Evolutionary conservation across 805 yeast genomes (phyloP).

Genomic region (Saccharomycopsis fibuligera): DNA sequence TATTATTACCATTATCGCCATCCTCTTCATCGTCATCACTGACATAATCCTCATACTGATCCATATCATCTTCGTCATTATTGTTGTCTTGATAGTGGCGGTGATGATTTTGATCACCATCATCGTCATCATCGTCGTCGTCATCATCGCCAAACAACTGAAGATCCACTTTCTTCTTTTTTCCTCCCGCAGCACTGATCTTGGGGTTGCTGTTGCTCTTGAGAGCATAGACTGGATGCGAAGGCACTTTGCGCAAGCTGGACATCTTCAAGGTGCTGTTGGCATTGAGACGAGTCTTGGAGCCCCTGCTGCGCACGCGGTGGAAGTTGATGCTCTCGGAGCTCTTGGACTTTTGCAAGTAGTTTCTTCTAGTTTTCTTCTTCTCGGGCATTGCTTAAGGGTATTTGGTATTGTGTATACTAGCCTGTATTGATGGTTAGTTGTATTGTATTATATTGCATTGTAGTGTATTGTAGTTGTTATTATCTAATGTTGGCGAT

Average conservation of each 20-base stretch:
- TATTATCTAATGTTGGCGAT: no score
- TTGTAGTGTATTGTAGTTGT: no score
- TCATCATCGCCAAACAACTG: constrained; percentile 11
- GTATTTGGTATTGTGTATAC: no score
- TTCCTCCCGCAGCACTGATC: not conserved
- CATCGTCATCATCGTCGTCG: constrained; percentile 5
- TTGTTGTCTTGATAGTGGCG: not conserved
- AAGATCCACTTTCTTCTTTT: constrained; percentile 9
- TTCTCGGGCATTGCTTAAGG: no score
- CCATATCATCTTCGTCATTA: not conserved
- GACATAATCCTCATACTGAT: not conserved
- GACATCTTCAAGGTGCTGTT: constrained; percentile 12
- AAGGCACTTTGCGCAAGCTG: constrained; percentile 8
- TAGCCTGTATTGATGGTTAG: no score
- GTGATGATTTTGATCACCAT: not conserved
- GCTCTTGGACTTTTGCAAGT: constrained; percentile 12
- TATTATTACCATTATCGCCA: not conserved
- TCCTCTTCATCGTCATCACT: constrained; percentile 6
- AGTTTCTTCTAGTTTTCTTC: constrained; percentile 6
- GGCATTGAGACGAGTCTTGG: constrained; percentile 3
- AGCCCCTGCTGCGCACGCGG: constrained; percentile 10
- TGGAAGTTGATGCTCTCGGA: constrained; percentile 5
- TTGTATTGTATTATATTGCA: no score
- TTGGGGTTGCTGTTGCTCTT: constrained; percentile 1
- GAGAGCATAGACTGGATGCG: constrained; percentile 10